Evolutionary conservation across 2,329 filamentous ascomycete genomes (phyloP).

Genomic region (Fusarium sp.): DNA sequence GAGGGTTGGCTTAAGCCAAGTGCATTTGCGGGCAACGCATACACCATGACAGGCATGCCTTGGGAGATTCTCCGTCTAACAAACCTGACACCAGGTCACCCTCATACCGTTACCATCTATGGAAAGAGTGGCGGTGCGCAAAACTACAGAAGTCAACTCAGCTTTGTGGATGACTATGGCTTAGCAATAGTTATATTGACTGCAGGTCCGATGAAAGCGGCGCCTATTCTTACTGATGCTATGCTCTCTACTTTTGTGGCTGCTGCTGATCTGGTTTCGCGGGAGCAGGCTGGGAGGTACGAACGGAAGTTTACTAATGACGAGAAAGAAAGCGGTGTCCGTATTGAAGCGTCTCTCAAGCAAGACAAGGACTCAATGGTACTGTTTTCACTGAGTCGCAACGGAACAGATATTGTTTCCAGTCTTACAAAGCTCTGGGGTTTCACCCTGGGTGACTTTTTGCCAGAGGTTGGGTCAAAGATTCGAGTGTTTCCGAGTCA

Average conservation of each 20-base stretch:
- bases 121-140: constrained; percentile 55
- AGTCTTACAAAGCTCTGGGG: constrained; percentile 45
- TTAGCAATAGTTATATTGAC: constrained; percentile 53
- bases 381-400: constrained; percentile 43
- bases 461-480: constrained; percentile 31
- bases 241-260: constrained; percentile 50
- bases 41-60: constrained; percentile 55
- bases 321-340: neutral
- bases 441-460: constrained; percentile 45
- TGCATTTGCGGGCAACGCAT: constrained; percentile 50
- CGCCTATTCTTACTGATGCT: constrained; percentile 49
- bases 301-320: constrained; percentile 31
- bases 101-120: constrained; percentile 54
- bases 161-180: constrained; percentile 56
- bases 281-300: constrained; percentile 48
- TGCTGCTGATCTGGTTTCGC: constrained; percentile 49
- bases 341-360: constrained; percentile 36
- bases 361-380: constrained; percentile 50
- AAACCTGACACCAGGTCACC: constrained; percentile 47
- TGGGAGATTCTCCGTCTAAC: constrained; percentile 56
- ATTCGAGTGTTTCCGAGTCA: constrained; percentile 50
- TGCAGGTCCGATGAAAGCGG: constrained; percentile 51
- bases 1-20: constrained; percentile 56
- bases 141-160: constrained; percentile 55
- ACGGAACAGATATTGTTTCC: constrained; percentile 40